Percentiles rank a stretch among this genome's conserved stretches.
These are phyloP conservation scores for Kuraishia floccosa DNA, from an alignment of 805 yeast genomes.

Conservation along the genomic window DNA sequence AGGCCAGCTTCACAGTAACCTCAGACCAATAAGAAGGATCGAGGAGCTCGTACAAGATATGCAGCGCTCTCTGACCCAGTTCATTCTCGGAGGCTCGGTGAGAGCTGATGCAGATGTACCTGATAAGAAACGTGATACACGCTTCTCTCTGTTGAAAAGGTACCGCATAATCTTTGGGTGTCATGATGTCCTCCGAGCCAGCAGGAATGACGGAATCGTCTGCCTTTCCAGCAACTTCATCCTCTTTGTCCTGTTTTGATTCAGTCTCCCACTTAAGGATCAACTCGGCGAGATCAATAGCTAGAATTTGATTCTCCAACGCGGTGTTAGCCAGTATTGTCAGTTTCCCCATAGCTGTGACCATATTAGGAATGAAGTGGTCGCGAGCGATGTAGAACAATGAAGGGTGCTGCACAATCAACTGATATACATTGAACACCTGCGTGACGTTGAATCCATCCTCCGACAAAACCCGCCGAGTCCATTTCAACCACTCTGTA, in stretches of 20 bases:
- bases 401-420: constrained; percentile 77
- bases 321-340: constrained; percentile 71
- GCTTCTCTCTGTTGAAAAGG: constrained; percentile 82
- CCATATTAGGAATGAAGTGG: constrained; percentile 78
- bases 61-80: constrained; percentile 70
- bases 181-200: constrained; percentile 5
- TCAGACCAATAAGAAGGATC: constrained; percentile 78
- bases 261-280: constrained; percentile 77
- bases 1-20: constrained; percentile 73
- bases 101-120: constrained; percentile 80
- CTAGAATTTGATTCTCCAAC: constrained; percentile 70
- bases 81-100: constrained; percentile 79
- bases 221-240: constrained; percentile 4
- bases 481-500: constrained; percentile 84
- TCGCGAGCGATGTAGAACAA: constrained; percentile 80
- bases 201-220: constrained; percentile 10
- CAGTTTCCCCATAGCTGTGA: constrained; percentile 86
- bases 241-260: constrained; percentile 17
- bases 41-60: constrained; percentile 62
- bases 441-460: constrained; percentile 82
- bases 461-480: constrained; percentile 83
- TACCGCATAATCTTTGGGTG: constrained; percentile 37
- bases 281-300: constrained; percentile 82
- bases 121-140: constrained; percentile 75
- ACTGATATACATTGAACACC: constrained; percentile 79